Conservation (phyloP, 1,139 yeast species). For the Debaryomycetaceae sp. region DNA sequence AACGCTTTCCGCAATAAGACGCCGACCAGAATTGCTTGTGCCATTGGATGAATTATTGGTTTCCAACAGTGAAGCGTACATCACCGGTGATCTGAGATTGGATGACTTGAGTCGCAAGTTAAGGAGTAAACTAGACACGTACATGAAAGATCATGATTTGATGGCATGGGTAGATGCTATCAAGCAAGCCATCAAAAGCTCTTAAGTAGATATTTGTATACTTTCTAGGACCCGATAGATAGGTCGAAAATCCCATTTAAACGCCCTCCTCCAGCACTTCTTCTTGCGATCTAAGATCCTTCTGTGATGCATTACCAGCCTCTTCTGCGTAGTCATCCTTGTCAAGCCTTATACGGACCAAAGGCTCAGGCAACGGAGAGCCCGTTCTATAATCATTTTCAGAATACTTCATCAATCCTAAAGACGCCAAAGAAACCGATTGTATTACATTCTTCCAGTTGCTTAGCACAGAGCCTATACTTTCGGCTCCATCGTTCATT, state of each 20-base stretch:
- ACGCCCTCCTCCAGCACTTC: not conserved
- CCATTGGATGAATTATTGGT: constrained; percentile 9
- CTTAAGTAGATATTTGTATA: not conserved
- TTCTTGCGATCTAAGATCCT: not conserved
- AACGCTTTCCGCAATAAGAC: constrained; percentile 27
- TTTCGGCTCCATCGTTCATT: constrained; percentile 57
- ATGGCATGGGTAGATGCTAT: constrained; percentile 27
- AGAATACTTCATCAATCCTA: constrained; percentile 49
- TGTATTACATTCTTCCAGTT: constrained; percentile 71
- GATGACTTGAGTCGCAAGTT: not conserved
- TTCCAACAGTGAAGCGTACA: not conserved
- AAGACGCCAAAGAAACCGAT: constrained; percentile 65
- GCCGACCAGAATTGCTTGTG: constrained; percentile 9
- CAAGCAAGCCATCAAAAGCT: constrained; percentile 11
- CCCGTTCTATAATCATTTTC: constrained; percentile 42
- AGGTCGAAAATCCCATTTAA: not conserved
- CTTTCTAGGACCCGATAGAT: constrained; percentile 1
- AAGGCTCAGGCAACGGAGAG: constrained; percentile 47
- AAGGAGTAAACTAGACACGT: constrained; percentile 9
- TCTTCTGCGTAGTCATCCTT: constrained; percentile 14
- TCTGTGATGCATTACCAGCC: not conserved
- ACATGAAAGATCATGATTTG: constrained; percentile 17
- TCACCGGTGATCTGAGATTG: not conserved
- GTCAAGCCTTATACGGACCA: constrained; percentile 62
- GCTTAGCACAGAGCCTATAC: constrained; percentile 52